Conservation (phyloP, 1,284 basidiomycete genomes). For the Ceratobasidium sp. region DNA sequence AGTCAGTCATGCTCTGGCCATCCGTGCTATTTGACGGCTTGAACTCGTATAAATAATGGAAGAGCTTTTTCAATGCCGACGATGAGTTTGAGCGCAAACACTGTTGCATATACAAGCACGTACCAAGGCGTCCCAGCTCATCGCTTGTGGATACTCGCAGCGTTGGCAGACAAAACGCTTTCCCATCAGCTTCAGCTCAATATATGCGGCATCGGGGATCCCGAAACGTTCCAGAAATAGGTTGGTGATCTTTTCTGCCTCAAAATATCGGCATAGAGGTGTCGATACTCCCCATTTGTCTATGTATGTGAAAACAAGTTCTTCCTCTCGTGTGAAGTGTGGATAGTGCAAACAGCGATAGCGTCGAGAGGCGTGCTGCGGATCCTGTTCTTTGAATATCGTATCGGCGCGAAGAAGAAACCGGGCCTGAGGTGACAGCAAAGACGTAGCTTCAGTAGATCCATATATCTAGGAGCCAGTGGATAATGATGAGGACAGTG, state of each 20-base stretch:
- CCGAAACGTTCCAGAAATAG: neutral
- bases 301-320: neutral
- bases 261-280: neutral
- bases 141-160: neutral
- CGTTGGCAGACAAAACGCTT: neutral
- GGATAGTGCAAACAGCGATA: neutral
- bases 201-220: neutral
- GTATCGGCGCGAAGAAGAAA: constrained; percentile 8
- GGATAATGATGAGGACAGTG: neutral
- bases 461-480: neutral
- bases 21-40: too few species aligned
- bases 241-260: neutral
- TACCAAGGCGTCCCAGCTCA: neutral
- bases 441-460: neutral
- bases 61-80: too few species aligned
- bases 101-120: too few species aligned
- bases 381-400: neutral
- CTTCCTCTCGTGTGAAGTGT: neutral
- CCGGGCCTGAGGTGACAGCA: neutral
- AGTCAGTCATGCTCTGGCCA: too few species aligned
- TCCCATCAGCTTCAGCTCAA: neutral
- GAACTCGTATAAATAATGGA: too few species aligned
- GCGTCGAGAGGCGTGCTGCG: neutral
- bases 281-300: neutral
- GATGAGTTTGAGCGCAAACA: too few species aligned